Evolutionary conservation across 2,329 filamentous ascomycete genomes (phyloP).

Genomic region (Penicillium glabrum): DNA sequence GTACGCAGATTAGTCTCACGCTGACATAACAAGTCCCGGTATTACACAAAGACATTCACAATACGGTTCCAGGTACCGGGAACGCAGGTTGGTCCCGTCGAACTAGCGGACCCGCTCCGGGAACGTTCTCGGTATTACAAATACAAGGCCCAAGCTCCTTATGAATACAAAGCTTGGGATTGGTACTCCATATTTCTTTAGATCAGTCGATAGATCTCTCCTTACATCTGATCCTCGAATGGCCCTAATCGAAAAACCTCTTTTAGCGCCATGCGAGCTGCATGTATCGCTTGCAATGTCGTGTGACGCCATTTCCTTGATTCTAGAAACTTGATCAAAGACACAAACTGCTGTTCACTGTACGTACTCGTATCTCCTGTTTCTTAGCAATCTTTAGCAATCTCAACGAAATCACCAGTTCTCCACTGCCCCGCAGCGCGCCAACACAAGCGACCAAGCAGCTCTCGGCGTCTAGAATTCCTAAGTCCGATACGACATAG

Average conservation of each 20-base stretch:
- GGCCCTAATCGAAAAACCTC: background rate
- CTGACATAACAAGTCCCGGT: background rate
- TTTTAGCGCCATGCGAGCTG: slow-evolving; percentile 13
- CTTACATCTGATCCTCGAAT: background rate
- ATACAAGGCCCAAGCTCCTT: slow-evolving; percentile 16
- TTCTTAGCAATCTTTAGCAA: background rate
- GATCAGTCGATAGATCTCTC: slow-evolving; percentile 5
- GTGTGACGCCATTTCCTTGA: slow-evolving; percentile 11
- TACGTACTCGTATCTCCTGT: background rate
- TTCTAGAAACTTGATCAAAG: background rate
- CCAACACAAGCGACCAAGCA: slow-evolving; percentile 17
- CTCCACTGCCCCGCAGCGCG: slow-evolving; percentile 18
- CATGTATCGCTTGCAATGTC: slow-evolving; percentile 10
- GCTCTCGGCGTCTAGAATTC: slow-evolving; percentile 10
- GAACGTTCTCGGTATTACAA: slow-evolving; percentile 14
- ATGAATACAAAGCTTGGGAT: slow-evolving; percentile 9
- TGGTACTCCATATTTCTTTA: background rate
- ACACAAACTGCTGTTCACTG: background rate
- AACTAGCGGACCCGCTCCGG: slow-evolving; percentile 13
- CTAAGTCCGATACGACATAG: background rate
- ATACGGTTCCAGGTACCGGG: slow-evolving; percentile 19
- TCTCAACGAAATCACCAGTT: background rate
- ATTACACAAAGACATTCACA: background rate
- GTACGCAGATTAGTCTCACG: background rate
- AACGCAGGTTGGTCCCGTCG: slow-evolving; percentile 8